Evolutionary conservation across 371 early-diverging fungal species (phyloP), one percentile per base, ranked within the genome.

Genomic region (Rhizopus microsporus): DNA sequence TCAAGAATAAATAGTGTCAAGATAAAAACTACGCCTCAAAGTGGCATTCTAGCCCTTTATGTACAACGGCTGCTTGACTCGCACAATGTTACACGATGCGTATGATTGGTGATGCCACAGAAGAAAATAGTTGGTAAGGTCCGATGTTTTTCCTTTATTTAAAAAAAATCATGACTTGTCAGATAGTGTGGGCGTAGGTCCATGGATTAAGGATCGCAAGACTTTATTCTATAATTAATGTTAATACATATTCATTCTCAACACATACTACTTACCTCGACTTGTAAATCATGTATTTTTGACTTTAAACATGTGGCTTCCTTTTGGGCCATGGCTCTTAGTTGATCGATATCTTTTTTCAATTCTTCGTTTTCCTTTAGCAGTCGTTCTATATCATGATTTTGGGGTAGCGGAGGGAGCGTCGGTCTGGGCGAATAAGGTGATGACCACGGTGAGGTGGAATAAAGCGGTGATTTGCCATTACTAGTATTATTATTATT

Each of bases 211-310:
- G 4, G 72, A 71, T 16, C 72, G 30, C 42, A 71, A 33, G 13
- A 68, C 65, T 57, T 71, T 68, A 37, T 71, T 71, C 71, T 71
- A 64, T 17, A 23, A 30, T 32, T 29, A 39, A 15, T 43, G 33
- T 43, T 13, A 42, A 23, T 50, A 2, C 23, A 23, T 30, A 17
- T 33, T 15, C 17, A 56, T 10, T 30, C 33, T 32, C 33, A 35
- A 29, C 2, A 12, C 5, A 0, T 4, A 50, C 9, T 9, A 8
- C 34, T 61, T 67, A 71, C 71, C 58, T 71, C 68, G 13, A 71
- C 62, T 60, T 68, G 68, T 13, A 71, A 40, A 49, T 68, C 68
- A 68, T 71, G 68, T 10, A 71, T 48, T 16, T 63, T 59, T 5
- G 62, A 54, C 54, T 68, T 65, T 3, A 62, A 39, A 5, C 34